Evolutionary conservation across 768 basidiomycete genomes (phyloP).

Genomic region (Lactifluus echinatus): DNA sequence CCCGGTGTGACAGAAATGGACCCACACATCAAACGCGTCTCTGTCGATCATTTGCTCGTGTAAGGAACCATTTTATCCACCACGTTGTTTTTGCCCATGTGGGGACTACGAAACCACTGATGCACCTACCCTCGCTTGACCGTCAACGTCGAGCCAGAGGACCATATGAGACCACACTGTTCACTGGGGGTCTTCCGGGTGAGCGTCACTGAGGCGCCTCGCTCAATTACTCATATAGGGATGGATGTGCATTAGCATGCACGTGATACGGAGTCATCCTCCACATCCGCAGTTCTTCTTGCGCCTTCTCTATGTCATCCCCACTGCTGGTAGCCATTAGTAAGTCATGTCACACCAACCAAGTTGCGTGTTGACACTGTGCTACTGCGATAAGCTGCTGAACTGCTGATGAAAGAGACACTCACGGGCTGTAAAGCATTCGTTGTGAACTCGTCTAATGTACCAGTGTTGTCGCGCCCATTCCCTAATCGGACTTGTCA

Average conservation of each 20-base stretch:
- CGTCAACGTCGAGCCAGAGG: conserved; percentile 90
- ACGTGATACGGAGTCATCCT: conserved; percentile 18
- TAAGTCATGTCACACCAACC: too few relatives aligned
- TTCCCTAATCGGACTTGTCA: too few relatives aligned
- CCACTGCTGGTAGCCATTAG: neutral
- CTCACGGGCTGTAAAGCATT: too few relatives aligned
- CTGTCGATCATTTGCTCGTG: conserved; percentile 67
- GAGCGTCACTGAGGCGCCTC: conserved; percentile 54
- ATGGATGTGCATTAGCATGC: conserved; percentile 45
- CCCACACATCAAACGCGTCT: conserved; percentile 47
- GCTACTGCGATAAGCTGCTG: too few relatives aligned
- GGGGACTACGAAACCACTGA: conserved; percentile 26
- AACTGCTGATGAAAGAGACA: too few relatives aligned
- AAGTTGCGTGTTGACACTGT: too few relatives aligned
- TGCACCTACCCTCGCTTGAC: conserved; percentile 5
- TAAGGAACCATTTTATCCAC: too few relatives aligned
- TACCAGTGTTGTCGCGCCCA: too few relatives aligned
- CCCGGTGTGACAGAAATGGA: conserved; percentile 66
- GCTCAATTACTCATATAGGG: conserved; percentile 48
- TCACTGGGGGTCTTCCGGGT: conserved; percentile 73
- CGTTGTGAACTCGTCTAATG: too few relatives aligned
- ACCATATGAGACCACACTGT: conserved; percentile 78
- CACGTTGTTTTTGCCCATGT: too few relatives aligned
- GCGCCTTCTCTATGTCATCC: neutral
- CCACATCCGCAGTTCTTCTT: neutral